phyloP scores from a whole-genome alignment of 148 eudicot species.

The Camellia japonica region DNA sequence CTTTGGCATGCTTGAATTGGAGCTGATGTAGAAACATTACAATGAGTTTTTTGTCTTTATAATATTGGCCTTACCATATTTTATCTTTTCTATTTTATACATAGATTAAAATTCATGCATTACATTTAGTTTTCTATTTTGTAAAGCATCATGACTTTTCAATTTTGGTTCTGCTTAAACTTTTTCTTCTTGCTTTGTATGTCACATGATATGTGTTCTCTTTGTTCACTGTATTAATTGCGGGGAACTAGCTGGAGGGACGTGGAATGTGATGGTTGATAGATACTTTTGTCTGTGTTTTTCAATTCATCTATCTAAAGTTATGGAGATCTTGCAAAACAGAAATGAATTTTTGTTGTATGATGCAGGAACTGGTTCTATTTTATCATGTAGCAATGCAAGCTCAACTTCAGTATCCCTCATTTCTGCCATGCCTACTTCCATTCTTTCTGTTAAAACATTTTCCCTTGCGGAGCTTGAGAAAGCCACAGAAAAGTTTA shows the following conservation, averaged over 20 bases:
- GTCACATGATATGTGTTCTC: no score
- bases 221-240: no score
- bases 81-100: not conserved
- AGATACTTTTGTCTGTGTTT: not conserved
- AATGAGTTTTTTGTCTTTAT: not conserved
- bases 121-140: not conserved
- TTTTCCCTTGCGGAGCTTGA: constrained; percentile 74
- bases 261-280: not conserved
- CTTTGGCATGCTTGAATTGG: not conserved
- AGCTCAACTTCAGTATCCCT: constrained; percentile 79
- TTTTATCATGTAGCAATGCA: constrained; percentile 63
- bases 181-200: no score
- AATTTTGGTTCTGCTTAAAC: not conserved
- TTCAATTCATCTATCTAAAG: not conserved
- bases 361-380: constrained; percentile 64
- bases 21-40: not conserved
- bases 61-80: not conserved
- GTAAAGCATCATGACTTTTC: not conserved
- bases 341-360: constrained; percentile 7
- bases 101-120: not conserved
- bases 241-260: not conserved
- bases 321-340: not conserved
- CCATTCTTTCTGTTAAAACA: constrained; percentile 76
- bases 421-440: constrained; percentile 68
- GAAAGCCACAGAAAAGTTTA: constrained; percentile 86